phyloP scores from a whole-genome alignment of 2,329 filamentous ascomycete genomes.

The Verticillium nubilum region DNA sequence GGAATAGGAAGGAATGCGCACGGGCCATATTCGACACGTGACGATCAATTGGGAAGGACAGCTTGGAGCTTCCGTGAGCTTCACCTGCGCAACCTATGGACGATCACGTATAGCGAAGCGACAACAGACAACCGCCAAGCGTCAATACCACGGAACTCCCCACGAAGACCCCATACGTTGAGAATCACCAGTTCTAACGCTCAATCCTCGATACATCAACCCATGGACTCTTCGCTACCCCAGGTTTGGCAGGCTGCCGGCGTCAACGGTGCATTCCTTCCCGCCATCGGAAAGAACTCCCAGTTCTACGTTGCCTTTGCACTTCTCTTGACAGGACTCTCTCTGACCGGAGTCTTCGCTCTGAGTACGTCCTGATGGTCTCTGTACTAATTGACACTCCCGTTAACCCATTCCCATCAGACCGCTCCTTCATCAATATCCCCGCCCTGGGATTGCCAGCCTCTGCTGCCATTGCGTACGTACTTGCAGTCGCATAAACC shows the following conservation, averaged over 20 bases:
- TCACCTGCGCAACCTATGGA: neutral
- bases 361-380: constrained; percentile 58
- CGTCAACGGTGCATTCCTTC: constrained; percentile 77
- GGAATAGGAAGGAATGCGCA: neutral
- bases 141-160: neutral
- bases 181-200: neutral
- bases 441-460: constrained; percentile 78
- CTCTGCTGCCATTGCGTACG: constrained; percentile 85
- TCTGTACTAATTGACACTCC: neutral
- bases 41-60: constrained; percentile 16
- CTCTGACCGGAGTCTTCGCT: constrained; percentile 74
- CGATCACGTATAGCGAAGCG: neutral
- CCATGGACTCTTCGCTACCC: constrained; percentile 77
- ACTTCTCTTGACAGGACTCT: constrained; percentile 66
- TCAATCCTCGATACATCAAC: constrained; percentile 14
- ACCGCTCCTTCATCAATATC: constrained; percentile 75
- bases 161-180: neutral
- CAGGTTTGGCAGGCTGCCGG: constrained; percentile 86
- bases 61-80: constrained; percentile 7
- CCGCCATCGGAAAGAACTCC: constrained; percentile 70
- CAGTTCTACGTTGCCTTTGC: constrained; percentile 80
- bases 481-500: constrained; percentile 13
- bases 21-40: constrained; percentile 8
- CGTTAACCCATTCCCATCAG: constrained; percentile 38
- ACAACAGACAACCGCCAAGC: neutral